Evolutionary conservation across 148 eudicot genomes (phyloP).

Genomic region (Vaccinium darrowii): DNA sequence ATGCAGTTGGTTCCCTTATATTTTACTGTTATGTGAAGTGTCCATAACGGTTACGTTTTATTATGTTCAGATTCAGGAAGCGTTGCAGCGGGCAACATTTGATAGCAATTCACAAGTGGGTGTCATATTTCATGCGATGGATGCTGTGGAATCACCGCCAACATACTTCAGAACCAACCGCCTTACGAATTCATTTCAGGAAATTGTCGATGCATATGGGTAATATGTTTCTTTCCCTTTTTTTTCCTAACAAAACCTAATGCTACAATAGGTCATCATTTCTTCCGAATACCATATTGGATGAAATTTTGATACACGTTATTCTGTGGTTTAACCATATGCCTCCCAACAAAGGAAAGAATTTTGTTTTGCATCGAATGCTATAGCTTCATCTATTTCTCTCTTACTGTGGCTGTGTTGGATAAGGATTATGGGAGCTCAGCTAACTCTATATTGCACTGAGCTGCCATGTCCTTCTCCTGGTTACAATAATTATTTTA

Average conservation of each 20-base stretch:
- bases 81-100: conserved; percentile 88
- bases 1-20: conserved; percentile 4
- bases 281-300: background rate
- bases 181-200: conserved; percentile 92
- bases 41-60: conserved; percentile 7
- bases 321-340: conserved; percentile 14
- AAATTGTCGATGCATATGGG: conserved; percentile 99
- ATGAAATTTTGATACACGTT: background rate
- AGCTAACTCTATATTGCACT: background rate
- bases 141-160: conserved; percentile 86
- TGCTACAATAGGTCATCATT: background rate
- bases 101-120: conserved; percentile 98
- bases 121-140: conserved; percentile 88
- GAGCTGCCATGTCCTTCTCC: background rate
- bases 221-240: conserved; percentile 18
- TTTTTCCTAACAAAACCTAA: background rate
- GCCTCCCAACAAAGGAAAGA: background rate
- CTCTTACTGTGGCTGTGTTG: background rate
- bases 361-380: background rate
- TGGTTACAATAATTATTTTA: background rate
- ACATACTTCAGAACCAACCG: conserved; percentile 88
- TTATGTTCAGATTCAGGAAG: conserved; percentile 75
- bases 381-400: background rate
- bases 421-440: background rate
- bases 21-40: background rate